Base-by-base conservation (phyloP, 176 grass and related monocot genomes). In the Cocos nucifera region DNA sequence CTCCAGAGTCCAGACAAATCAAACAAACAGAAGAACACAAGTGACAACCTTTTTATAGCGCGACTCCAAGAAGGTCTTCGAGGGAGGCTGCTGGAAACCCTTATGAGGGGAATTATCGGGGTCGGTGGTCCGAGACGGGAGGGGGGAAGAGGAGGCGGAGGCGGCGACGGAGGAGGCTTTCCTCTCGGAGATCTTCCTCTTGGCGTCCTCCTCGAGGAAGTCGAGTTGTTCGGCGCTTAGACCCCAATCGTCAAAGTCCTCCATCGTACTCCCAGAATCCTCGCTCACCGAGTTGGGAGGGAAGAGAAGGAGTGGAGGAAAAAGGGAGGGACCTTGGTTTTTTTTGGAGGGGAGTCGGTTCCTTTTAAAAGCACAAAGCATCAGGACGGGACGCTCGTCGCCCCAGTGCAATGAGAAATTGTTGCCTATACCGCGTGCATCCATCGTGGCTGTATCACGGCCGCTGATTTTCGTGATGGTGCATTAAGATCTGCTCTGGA, bases 141-240 rank as follows among this genome's bases (percentile, higher is more conserved):
- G 74, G 56, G 80, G 79, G 26, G 83, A 86, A 4, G 62, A 20
- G 29, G 85, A 75, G 54, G 76, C 82, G 71, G 80, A 82, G 20
- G 69, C 66, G 55, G 69, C 62, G 27, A 67, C 26, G 69, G 79
- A 83, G 71, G 79, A 83, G 54, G 83, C 67, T 61, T 81, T 96
- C 30, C 92, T 77, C 73, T 86, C 83, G 12, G 83, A 77, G 49
- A 96, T 71, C 66, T 82, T 77, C 56, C 80, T 75, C 57, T 82
- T 84, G 78, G 92, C 86, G 19, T 96, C 86, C 80, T 65, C 63
- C 75, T 96, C 92, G 10, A 96, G 58, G 63, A 82, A 75, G 92
- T 84, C 87, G 72, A 85, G 66, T 62, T 96, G 83, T 58, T 90
- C 83, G 77, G 72, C 78, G 50, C 75, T 90, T 50, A 96, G 69